Conservation (phyloP, 2,329 filamentous ascomycete genomes). For the Diplodia intermedia region DNA sequence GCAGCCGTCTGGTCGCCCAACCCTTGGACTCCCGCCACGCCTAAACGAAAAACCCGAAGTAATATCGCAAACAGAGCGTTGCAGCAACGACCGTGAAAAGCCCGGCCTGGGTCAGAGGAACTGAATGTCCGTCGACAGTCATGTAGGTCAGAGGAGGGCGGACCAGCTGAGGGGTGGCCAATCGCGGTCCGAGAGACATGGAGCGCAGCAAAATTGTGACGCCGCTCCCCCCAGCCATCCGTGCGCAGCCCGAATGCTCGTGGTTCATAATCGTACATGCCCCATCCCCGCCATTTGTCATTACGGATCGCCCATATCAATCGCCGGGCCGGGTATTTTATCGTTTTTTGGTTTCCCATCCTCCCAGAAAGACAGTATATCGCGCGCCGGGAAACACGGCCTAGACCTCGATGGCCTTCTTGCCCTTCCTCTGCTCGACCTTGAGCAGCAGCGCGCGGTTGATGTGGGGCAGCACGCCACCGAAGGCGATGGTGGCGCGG, state of each 20-base stretch:
- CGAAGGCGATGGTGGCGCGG: slow-evolving; percentile 95
- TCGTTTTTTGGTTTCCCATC: slow-evolving; percentile 22
- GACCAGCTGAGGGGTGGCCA: slow-evolving; percentile 17
- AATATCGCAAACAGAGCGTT: slow-evolving; percentile 28
- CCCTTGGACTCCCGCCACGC: slow-evolving; percentile 19
- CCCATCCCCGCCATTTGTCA: slow-evolving; percentile 26
- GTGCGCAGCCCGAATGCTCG: slow-evolving; percentile 14
- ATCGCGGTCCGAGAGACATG: slow-evolving; percentile 14
- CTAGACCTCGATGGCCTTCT: slow-evolving; percentile 55
- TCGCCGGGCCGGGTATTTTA: slow-evolving; percentile 31
- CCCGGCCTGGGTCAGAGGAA: slow-evolving; percentile 25
- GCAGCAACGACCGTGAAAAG: slow-evolving; percentile 23
- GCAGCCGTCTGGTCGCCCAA: slow-evolving; percentile 24
- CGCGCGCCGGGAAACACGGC: not conserved
- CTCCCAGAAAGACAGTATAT: slow-evolving; percentile 25
- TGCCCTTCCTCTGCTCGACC: slow-evolving; percentile 97
- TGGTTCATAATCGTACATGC: slow-evolving; percentile 28
- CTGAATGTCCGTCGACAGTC: slow-evolving; percentile 21
- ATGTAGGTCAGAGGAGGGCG: slow-evolving; percentile 16
- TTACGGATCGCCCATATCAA: slow-evolving; percentile 29
- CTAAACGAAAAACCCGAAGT: slow-evolving; percentile 25
- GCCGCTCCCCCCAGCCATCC: slow-evolving; percentile 2
- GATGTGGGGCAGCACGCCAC: slow-evolving; percentile 98
- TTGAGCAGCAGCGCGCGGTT: slow-evolving; percentile 95
- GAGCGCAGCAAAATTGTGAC: slow-evolving; percentile 13